phyloP scores from a whole-genome alignment of 306 rosid genomes.

The Cercis canadensis region DNA sequence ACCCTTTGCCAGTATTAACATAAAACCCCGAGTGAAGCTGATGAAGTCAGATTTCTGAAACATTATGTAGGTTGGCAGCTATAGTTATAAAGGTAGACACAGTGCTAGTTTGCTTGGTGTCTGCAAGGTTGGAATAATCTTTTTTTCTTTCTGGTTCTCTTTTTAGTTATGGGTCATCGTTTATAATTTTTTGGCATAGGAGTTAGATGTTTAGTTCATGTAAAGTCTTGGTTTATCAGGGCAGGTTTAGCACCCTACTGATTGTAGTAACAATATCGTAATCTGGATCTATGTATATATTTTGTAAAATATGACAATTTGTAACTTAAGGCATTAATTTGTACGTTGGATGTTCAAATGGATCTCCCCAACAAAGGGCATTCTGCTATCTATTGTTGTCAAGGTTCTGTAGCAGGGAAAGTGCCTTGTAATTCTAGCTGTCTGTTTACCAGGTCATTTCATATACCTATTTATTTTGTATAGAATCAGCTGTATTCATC shows the following conservation, averaged over 20 bases:
- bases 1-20: constrained; percentile 68
- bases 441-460: no score
- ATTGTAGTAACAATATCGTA: no score
- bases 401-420: no score
- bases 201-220: constrained; percentile 53
- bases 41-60: constrained; percentile 87
- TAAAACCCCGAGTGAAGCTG: constrained; percentile 82
- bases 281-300: no score
- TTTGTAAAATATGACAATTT: no score
- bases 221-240: constrained; percentile 37
- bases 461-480: constrained; percentile 20
- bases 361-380: no score
- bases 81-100: no score
- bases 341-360: no score
- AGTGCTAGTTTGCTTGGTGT: no score
- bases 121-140: constrained; percentile 46
- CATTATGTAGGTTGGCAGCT: constrained; percentile 48
- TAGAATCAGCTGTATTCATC: constrained; percentile 34
- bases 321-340: no score
- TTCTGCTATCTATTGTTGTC: no score
- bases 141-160: constrained; percentile 41
- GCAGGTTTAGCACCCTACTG: constrained; percentile 26
- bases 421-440: no score
- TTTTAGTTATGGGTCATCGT: constrained; percentile 40
- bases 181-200: constrained; percentile 48